Evolutionary conservation across 2,329 filamentous ascomycete genomes (phyloP).

Genomic region (Paramyrothecium roridum): DNA sequence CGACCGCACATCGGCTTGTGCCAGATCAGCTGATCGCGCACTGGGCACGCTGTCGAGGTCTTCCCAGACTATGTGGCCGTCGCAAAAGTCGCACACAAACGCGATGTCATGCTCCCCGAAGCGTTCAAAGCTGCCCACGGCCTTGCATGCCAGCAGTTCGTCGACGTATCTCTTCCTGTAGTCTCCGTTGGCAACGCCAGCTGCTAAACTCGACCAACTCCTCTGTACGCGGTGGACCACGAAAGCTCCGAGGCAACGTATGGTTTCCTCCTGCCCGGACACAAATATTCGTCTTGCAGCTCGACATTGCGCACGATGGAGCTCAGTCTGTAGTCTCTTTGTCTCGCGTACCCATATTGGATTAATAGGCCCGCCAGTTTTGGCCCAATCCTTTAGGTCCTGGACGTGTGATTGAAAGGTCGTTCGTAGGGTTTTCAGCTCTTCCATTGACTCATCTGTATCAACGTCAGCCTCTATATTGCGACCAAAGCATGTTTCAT

Average conservation of each 20-base stretch:
- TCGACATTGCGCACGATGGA: conserved; percentile 57
- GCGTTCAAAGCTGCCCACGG: conserved; percentile 52
- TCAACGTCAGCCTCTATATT: conserved; percentile 9
- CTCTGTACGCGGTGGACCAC: conserved; percentile 50
- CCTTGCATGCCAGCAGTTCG: conserved; percentile 48
- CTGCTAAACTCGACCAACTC: conserved; percentile 21
- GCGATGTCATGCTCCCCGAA: conserved; percentile 52
- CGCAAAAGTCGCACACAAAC: conserved; percentile 60
- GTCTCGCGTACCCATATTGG: conserved; percentile 55
- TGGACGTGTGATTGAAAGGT: conserved; percentile 46
- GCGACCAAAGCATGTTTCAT: no score
- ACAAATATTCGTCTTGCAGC: conserved; percentile 54
- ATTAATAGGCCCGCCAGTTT: conserved; percentile 52
- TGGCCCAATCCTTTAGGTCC: conserved; percentile 52
- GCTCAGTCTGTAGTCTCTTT: conserved; percentile 40
- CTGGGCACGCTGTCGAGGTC: conserved; percentile 52
- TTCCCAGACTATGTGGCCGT: conserved; percentile 57
- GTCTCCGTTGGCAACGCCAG: conserved; percentile 23
- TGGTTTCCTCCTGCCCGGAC: conserved; percentile 42
- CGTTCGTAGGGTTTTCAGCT: conserved; percentile 42
- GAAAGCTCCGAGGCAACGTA: conserved; percentile 54
- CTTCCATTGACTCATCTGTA: conserved; percentile 49
- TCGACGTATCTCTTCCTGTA: conserved; percentile 38
- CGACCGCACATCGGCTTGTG: conserved; percentile 21
- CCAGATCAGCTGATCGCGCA: conserved; percentile 19